Conservation (phyloP, 352 stramenopile genomes). For the Pythium insidiosum region DNA sequence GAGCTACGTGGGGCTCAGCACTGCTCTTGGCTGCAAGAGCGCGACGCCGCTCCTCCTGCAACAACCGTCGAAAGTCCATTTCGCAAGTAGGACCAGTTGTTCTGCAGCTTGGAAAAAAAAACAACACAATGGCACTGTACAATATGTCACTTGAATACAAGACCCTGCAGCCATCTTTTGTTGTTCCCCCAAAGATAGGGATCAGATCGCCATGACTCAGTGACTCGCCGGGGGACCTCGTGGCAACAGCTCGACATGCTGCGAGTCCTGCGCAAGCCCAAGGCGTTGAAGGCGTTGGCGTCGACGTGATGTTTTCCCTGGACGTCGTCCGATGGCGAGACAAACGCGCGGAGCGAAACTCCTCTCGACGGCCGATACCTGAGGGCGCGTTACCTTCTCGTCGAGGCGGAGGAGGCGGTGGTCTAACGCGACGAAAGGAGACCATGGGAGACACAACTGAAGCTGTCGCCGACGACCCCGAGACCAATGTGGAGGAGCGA, state of each 20-base stretch:
- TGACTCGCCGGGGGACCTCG: too few species aligned
- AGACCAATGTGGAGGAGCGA: conserved; percentile 6
- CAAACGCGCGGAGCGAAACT: conserved; percentile 26
- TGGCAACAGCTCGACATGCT: too few species aligned
- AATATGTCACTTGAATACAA: conserved; percentile 2
- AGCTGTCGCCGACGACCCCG: background rate
- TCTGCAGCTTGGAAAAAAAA: background rate
- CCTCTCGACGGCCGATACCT: conserved; percentile 3
- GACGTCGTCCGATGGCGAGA: conserved; percentile 42
- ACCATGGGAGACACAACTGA: background rate
- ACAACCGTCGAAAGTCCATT: conserved; percentile 48
- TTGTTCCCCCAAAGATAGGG: conserved; percentile 9
- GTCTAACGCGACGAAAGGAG: background rate
- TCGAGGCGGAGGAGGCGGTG: conserved; percentile 15
- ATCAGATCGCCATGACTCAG: too few species aligned
- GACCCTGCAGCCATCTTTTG: conserved; percentile 12
- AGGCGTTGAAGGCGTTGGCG: background rate
- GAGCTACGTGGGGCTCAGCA: conserved; percentile 6
- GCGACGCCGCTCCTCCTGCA: conserved; percentile 41
- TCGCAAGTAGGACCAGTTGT: too few species aligned
- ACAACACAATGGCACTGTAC: background rate
- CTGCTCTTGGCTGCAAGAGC: conserved; percentile 13
- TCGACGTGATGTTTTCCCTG: conserved; percentile 40
- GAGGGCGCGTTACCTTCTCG: conserved; percentile 6
- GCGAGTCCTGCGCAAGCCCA: background rate